Conservation (phyloP, 2,329 filamentous ascomycete genomes). For the Xylariales sp. region DNA sequence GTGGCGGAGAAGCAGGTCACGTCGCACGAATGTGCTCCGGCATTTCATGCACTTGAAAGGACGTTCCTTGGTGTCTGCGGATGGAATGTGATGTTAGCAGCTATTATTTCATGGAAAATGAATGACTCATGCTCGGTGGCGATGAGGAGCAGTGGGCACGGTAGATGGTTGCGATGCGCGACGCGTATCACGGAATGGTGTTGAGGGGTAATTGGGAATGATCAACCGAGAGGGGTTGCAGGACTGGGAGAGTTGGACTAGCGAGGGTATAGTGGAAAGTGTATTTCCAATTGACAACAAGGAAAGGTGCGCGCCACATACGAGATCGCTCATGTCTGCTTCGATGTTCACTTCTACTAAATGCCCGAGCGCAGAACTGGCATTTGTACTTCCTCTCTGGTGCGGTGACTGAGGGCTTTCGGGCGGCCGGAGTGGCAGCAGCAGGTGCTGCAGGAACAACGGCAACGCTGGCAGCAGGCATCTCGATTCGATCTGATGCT, state of each 20-base stretch:
- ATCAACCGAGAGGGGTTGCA: constrained; percentile 18
- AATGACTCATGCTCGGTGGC: constrained; percentile 19
- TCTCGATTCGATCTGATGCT: constrained; percentile 38
- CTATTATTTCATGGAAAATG: constrained; percentile 1
- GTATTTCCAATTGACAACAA: no score
- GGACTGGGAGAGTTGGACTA: constrained; percentile 7
- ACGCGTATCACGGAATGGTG: constrained; percentile 4
- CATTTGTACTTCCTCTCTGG: constrained; percentile 99
- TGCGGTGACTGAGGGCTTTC: constrained; percentile 65
- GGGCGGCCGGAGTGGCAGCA: constrained; percentile 65
- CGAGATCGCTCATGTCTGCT: constrained; percentile 96
- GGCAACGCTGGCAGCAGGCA: constrained; percentile 69
- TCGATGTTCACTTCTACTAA: constrained; percentile 94
- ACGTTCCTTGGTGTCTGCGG: constrained; percentile 90
- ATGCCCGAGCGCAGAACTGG: constrained; percentile 96
- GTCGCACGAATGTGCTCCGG: constrained; percentile 94
- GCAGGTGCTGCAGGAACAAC: constrained; percentile 55
- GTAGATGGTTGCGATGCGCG: not conserved
- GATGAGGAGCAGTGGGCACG: constrained; percentile 13
- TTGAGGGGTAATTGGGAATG: constrained; percentile 9
- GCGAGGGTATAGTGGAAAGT: constrained; percentile 6
- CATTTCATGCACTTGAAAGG: constrained; percentile 99
- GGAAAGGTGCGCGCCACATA: constrained; percentile 61
- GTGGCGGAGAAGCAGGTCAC: constrained; percentile 92
- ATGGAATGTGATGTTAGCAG: not conserved